Evolutionary conservation across 2,329 filamentous ascomycete species (phyloP).

Genomic region (Paraconiothyrium brasiliense): DNA sequence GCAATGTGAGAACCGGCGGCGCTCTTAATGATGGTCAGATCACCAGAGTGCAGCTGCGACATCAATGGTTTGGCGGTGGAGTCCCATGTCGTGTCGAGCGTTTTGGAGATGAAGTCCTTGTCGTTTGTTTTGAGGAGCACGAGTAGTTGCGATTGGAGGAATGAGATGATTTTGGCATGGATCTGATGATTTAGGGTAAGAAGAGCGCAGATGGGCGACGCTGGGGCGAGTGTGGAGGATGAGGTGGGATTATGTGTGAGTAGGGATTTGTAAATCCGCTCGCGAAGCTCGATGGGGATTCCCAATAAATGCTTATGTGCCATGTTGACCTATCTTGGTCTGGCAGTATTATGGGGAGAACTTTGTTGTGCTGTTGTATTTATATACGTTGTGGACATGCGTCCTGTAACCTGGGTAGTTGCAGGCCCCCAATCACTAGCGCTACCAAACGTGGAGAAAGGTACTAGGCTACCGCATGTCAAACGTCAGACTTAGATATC

Average conservation of each 20-base stretch:
- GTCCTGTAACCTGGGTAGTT: not conserved
- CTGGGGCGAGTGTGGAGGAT: conserved; percentile 1
- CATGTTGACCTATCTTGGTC: not conserved
- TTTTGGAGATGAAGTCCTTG: not conserved
- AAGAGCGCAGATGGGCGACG: conserved; percentile 16
- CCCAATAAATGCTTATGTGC: not conserved
- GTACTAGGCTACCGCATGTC: conserved; percentile 1
- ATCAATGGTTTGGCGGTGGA: conserved; percentile 5
- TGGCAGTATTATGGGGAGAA: too few relatives aligned
- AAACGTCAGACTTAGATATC: not conserved
- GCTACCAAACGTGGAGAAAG: not conserved
- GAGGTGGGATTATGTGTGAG: conserved; percentile 10
- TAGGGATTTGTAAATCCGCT: conserved; percentile 17
- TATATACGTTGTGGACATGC: not conserved
- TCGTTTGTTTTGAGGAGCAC: conserved; percentile 19
- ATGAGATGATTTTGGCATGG: conserved; percentile 9
- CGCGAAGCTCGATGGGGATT: conserved; percentile 14
- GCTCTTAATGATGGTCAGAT: conserved; percentile 4
- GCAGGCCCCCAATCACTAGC: conserved; percentile 7
- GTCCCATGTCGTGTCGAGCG: not conserved
- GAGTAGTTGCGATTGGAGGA: conserved; percentile 12
- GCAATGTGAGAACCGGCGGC: conserved; percentile 10
- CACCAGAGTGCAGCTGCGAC: conserved; percentile 16
- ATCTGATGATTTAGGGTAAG: conserved; percentile 16
- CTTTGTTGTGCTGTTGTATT: not conserved